Evolutionary conservation across 2,329 filamentous ascomycete species (phyloP), one percentile per base, ranked within the genome.

Genomic region (Chaetoscypha palmicola): DNA sequence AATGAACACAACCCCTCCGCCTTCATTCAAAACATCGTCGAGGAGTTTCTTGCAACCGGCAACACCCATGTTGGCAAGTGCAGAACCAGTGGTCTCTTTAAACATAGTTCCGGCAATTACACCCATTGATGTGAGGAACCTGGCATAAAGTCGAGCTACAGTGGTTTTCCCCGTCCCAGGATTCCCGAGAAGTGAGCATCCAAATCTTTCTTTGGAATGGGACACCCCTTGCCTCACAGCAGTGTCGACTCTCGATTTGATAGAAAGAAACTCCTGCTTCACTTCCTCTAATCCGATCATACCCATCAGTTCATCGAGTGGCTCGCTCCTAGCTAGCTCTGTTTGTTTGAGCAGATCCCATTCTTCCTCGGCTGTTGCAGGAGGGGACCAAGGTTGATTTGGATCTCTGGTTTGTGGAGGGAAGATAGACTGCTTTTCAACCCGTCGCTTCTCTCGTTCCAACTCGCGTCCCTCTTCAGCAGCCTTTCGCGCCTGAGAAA

Each of bases 1-100:
- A 17, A 91, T 81, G 56, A 91, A 90, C 1, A 87, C 56, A 0
- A 80, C 80, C 0, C 86, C 86, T 0, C 84, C 85, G 79, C 79
- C 0, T 83, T 83, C 0, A 82, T 83, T 78, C 65, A 2, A 77
- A 60, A 1, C 88, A 68, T 0, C 66, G 54, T 7, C 81, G 69
- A 17, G 83, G 64, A 0, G 77, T 59, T 17, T 70, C 69, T 55
- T 70, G 53, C 72, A 77, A 0, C 69, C 75, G 0, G 64, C 40
- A 0, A 85, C 72, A 0, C 81, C 83, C 0, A 72, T 67, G 30
- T 74, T 77, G 0, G 81, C 76, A 0, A 89, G 68, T 16, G 70
- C 68, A 0, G 71, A 2, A 87, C 66, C 0, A 75, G 74, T 0
- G 78, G 79, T 0, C 83, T 64, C 0, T 73, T 69, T 0, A 70